These are phyloP conservation scores for Niebla homalea DNA, from an alignment of 495 filamentous ascomycete genomes.

Conservation along the genomic window DNA sequence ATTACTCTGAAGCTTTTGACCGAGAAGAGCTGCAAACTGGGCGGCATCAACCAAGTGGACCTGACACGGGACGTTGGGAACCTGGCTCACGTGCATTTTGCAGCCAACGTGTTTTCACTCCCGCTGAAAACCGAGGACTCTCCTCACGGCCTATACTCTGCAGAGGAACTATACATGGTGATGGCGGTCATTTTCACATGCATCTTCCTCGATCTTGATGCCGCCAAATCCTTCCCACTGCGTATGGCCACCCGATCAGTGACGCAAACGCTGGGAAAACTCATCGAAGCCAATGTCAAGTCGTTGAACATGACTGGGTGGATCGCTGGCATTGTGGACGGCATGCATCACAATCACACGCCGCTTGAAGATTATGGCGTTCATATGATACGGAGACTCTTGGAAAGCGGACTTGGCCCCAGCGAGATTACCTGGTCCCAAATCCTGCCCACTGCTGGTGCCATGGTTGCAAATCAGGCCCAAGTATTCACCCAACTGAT, in stretches of 20 bases:
- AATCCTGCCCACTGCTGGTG: conserved; percentile 47
- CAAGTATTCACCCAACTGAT: conserved; percentile 66
- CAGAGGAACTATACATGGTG: conserved; percentile 68
- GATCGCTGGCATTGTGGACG: conserved; percentile 42
- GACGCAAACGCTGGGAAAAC: conserved; percentile 44
- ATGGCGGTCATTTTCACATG: conserved; percentile 51
- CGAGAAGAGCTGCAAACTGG: conserved; percentile 46
- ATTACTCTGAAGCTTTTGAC: conserved; percentile 51
- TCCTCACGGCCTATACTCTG: conserved; percentile 57
- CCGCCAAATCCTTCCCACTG: conserved; percentile 40
- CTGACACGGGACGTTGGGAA: conserved; percentile 67
- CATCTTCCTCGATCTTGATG: conserved; percentile 43
- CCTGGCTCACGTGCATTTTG: conserved; percentile 58
- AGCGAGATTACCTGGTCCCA: conserved; percentile 65
- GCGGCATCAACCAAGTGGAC: conserved; percentile 54
- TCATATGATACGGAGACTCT: conserved; percentile 53
- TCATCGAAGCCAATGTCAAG: conserved; percentile 55
- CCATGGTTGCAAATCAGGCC: conserved; percentile 55
- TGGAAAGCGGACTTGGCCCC: conserved; percentile 48
- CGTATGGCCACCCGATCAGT: conserved; percentile 49
- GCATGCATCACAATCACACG: conserved; percentile 37
- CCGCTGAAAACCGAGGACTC: conserved; percentile 59
- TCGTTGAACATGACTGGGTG: conserved; percentile 41
- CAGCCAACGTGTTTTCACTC: conserved; percentile 55
- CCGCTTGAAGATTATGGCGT: conserved; percentile 53